A percentile compares a stretch with the other conserved stretches of the same genome.
phyloP scores from a whole-genome alignment of 2,329 filamentous ascomycete species.

The Phyllosticta paracitricarpa region DNA sequence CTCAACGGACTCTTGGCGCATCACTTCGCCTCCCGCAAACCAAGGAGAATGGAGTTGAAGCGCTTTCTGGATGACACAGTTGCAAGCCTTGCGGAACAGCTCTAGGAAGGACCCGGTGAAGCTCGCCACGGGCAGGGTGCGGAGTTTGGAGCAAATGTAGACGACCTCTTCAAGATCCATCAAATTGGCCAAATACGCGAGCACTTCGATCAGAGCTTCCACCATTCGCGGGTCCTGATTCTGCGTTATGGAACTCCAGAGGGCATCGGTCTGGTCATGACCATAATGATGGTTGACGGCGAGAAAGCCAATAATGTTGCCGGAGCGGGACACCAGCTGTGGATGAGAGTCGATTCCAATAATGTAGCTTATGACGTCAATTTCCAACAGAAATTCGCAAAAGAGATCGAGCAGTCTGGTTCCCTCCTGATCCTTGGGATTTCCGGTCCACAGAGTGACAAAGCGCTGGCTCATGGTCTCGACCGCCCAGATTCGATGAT shows the following conservation, averaged over 20 bases:
- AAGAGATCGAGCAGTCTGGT: slow-evolving; percentile 52
- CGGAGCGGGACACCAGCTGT: slow-evolving; percentile 71
- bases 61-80: neutral
- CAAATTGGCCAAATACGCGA: slow-evolving; percentile 39
- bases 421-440: slow-evolving; percentile 24
- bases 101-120: slow-evolving; percentile 23
- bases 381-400: slow-evolving; percentile 57
- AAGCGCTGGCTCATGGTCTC: slow-evolving; percentile 63
- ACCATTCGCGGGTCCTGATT: slow-evolving; percentile 80
- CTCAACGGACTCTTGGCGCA: slow-evolving; percentile 37
- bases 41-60: slow-evolving; percentile 1
- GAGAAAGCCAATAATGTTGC: slow-evolving; percentile 80
- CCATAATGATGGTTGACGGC: slow-evolving; percentile 68
- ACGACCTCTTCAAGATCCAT: slow-evolving; percentile 39
- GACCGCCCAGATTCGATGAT: slow-evolving; percentile 71
- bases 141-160: slow-evolving; percentile 62
- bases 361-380: slow-evolving; percentile 73
- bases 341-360: slow-evolving; percentile 86
- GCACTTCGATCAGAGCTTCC: slow-evolving; percentile 65
- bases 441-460: slow-evolving; percentile 47
- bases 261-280: slow-evolving; percentile 59
- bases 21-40: slow-evolving; percentile 10
- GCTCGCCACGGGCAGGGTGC: slow-evolving; percentile 20
- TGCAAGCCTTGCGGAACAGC: slow-evolving; percentile 17
- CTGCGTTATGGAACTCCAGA: slow-evolving; percentile 75